Evolutionary conservation across 306 rosid genomes (phyloP).

Genomic region (Gleditsia sinensis): DNA sequence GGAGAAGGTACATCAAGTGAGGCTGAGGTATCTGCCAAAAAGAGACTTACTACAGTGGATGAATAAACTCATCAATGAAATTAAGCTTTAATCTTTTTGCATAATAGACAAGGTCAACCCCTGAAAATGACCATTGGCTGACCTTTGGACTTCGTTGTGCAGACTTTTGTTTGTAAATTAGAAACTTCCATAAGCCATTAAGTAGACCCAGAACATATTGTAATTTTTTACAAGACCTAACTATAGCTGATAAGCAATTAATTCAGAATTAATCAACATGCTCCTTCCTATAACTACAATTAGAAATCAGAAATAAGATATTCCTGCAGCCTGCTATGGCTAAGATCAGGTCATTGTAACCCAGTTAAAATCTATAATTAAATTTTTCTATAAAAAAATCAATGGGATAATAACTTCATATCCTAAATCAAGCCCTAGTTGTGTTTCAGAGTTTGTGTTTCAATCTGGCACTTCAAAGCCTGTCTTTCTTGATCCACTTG

Average conservation of each 20-base stretch:
- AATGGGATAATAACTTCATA: not conserved
- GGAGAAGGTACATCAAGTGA: not conserved
- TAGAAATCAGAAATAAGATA: no score
- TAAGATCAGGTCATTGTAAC: not conserved
- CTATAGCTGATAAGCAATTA: not conserved
- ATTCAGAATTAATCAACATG: not conserved
- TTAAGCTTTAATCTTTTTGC: not conserved
- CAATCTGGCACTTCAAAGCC: not conserved
- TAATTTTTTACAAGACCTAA: not conserved
- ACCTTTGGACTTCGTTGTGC: not conserved
- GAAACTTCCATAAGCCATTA: not conserved
- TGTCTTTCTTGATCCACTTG: not conserved
- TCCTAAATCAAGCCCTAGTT: conserved; percentile 2
- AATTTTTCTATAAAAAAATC: not conserved
- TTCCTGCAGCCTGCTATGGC: no score
- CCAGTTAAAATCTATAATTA: not conserved
- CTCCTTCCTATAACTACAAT: no score
- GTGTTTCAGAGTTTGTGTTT: not conserved
- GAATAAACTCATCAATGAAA: not conserved
- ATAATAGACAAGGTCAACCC: not conserved
- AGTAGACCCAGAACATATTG: not conserved
- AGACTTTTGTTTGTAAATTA: conserved; percentile 1
- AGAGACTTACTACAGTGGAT: not conserved
- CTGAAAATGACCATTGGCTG: not conserved
- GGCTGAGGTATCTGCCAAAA: not conserved